phyloP scores from a whole-genome alignment of 768 basidiomycete genomes.

The Lactarius psammicola region DNA sequence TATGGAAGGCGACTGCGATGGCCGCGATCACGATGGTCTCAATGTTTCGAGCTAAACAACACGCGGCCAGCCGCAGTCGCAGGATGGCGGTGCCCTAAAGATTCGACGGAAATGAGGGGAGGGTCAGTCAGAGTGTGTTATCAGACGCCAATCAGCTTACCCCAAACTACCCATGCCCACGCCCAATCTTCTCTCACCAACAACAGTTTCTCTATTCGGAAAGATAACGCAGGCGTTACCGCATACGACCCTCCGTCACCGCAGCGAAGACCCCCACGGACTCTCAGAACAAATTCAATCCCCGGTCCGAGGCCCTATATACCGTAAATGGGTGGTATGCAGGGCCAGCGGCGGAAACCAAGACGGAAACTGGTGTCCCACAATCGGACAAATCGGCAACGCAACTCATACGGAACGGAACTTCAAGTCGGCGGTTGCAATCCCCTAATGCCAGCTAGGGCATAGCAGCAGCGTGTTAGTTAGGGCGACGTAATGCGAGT shows the following conservation, averaged over 20 bases:
- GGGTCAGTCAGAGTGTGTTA: conserved; percentile 4
- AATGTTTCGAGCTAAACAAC: background rate
- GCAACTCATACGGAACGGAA: background rate
- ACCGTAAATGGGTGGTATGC: background rate
- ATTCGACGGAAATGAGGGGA: conserved; percentile 4
- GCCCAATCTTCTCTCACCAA: background rate
- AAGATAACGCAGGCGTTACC: background rate
- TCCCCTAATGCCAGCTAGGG: background rate
- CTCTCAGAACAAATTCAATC: background rate
- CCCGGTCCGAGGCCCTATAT: background rate
- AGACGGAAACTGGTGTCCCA: background rate
- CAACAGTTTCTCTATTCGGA: background rate
- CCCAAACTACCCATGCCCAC: conserved; percentile 2
- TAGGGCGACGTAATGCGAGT: too few relatives aligned
- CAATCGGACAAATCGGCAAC: background rate
- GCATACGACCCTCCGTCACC: background rate
- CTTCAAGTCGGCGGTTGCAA: background rate
- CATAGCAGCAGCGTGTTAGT: background rate
- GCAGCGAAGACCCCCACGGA: background rate
- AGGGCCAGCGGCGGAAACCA: background rate
- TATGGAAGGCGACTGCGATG: background rate
- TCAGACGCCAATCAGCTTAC: conserved; percentile 9
- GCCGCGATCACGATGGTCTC: background rate
- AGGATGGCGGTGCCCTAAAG: background rate
- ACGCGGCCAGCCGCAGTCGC: conserved; percentile 8